Evolutionary conservation across 768 basidiomycete genomes (phyloP).

Genomic region (Leccinum ochraceum): DNA sequence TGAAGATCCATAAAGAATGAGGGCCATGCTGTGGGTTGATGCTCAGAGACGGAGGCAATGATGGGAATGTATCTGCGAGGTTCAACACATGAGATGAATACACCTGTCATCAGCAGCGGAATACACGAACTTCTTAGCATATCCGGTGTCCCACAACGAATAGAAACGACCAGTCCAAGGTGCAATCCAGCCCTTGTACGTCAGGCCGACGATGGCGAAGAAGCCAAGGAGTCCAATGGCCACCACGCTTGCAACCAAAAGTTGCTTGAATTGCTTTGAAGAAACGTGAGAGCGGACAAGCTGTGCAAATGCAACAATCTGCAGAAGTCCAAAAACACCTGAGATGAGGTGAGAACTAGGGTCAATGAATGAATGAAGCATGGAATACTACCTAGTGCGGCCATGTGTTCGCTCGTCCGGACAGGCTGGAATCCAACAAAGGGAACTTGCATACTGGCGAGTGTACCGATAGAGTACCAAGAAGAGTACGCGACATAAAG

Average conservation of each 20-base stretch:
- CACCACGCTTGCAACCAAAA: slow-evolving; percentile 72
- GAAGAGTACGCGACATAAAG: slow-evolving; percentile 95
- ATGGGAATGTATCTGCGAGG: slow-evolving; percentile 83
- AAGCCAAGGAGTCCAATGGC: slow-evolving; percentile 71
- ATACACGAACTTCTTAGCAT: slow-evolving; percentile 85
- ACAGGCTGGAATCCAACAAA: slow-evolving; percentile 99
- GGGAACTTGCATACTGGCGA: slow-evolving; percentile 98
- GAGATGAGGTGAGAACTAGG: slow-evolving; percentile 13
- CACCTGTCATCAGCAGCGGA: neutral
- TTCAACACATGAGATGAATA: slow-evolving; percentile 4
- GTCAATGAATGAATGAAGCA: neutral
- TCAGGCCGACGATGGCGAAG: slow-evolving; percentile 73
- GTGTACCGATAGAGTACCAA: slow-evolving; percentile 97
- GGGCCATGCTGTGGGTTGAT: slow-evolving; percentile 99
- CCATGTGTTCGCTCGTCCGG: slow-evolving; percentile 98
- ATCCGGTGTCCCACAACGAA: slow-evolving; percentile 98
- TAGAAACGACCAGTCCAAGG: slow-evolving; percentile 99
- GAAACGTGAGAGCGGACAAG: slow-evolving; percentile 88
- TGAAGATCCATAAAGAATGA: slow-evolving; percentile 99
- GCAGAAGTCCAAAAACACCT: slow-evolving; percentile 95
- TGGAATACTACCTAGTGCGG: slow-evolving; percentile 72
- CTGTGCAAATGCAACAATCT: slow-evolving; percentile 92
- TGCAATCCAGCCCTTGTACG: slow-evolving; percentile 93
- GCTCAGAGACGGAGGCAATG: slow-evolving; percentile 98
- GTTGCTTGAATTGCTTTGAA: slow-evolving; percentile 86